Conservation (phyloP, 371 early-diverging fungal species). For the Entomophthora muscae region DNA sequence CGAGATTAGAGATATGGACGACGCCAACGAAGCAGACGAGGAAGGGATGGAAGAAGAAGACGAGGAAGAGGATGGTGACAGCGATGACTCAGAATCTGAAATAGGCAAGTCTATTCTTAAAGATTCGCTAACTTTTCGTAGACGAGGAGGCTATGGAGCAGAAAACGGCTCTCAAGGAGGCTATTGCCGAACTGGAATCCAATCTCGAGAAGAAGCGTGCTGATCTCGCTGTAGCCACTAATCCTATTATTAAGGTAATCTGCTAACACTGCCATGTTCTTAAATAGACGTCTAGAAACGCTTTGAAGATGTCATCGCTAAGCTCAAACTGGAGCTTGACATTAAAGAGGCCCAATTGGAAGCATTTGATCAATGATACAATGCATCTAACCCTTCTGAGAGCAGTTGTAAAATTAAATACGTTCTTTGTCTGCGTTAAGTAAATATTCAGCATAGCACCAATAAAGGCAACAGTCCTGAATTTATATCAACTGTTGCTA, state of each 20-base stretch:
- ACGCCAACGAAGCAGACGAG: slow-evolving; percentile 9
- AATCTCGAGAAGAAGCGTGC: slow-evolving; percentile 3
- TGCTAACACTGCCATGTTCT: not conserved
- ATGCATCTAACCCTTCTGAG: no score
- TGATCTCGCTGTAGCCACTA: not conserved
- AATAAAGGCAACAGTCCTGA: no score
- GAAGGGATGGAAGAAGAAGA: slow-evolving; percentile 10
- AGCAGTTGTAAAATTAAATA: no score
- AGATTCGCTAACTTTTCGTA: not conserved
- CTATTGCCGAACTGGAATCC: not conserved
- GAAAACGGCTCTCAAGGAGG: slow-evolving; percentile 3
- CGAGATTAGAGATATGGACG: slow-evolving; percentile 4
- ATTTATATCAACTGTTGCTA: no score
- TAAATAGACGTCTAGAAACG: not conserved
- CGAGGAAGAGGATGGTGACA: slow-evolving; percentile 5
- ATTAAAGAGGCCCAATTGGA: not conserved
- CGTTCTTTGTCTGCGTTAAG: no score
- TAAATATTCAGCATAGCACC: no score
- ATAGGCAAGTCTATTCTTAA: not conserved
- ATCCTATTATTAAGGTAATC: slow-evolving; percentile 10
- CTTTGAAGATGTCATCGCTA: not conserved
- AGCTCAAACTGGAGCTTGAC: not conserved
- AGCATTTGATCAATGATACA: not conserved
- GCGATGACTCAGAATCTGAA: slow-evolving; percentile 3
- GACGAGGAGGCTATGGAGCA: slow-evolving; percentile 7